Conservation (phyloP, 805 yeast genomes). For the Kregervanrija fluxuum region DNA sequence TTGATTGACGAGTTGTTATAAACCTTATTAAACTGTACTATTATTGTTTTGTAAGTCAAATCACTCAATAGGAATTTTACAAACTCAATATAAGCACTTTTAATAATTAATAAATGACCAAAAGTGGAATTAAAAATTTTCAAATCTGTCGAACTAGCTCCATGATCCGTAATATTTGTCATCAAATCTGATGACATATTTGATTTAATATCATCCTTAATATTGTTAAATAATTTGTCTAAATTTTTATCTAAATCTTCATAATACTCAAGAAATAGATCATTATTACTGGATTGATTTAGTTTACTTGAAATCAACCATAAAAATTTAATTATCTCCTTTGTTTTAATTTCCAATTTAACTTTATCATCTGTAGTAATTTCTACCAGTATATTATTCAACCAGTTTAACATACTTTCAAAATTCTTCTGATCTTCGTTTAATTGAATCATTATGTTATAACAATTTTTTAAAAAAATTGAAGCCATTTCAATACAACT, state of each 20-base stretch:
- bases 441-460: slow-evolving; percentile 33
- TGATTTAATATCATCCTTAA: slow-evolving; percentile 17
- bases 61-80: no score
- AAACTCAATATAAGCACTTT: no score
- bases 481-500: slow-evolving; percentile 15
- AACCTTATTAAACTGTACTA: no score
- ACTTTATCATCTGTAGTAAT: slow-evolving; percentile 32
- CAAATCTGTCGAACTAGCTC: slow-evolving; percentile 3
- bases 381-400: slow-evolving; percentile 30
- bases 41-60: no score
- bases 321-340: slow-evolving; percentile 27
- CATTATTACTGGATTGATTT: neutral
- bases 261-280: slow-evolving; percentile 6
- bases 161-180: slow-evolving; percentile 11
- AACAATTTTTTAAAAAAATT: slow-evolving; percentile 27
- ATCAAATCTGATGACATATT: slow-evolving; percentile 9
- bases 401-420: slow-evolving; percentile 40
- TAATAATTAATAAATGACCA: no score
- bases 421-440: slow-evolving; percentile 41
- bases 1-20: no score
- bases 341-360: slow-evolving; percentile 14
- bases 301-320: slow-evolving; percentile 12
- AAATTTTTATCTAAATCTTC: slow-evolving; percentile 9
- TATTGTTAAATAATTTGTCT: slow-evolving; percentile 11
- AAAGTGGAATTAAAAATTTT: no score